A percentile compares a stretch with the other conserved stretches of the same genome.
phyloP scores from a whole-genome alignment of 495 filamentous ascomycete species.

The Aspergillus sclerotiicarbonarius region DNA sequence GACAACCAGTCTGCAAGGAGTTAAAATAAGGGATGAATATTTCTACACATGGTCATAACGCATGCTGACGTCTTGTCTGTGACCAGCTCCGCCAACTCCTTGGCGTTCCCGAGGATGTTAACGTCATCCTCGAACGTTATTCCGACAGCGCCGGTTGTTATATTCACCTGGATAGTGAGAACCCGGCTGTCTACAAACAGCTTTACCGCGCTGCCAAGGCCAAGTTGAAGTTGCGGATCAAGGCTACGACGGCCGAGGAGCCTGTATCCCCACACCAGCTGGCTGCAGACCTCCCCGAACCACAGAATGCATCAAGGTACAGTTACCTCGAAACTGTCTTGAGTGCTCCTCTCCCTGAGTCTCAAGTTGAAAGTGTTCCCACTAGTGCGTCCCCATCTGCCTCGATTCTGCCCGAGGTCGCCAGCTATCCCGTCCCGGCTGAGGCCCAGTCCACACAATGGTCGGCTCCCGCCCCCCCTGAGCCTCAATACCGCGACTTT shows the following conservation, averaged over 20 bases:
- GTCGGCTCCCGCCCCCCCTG: conserved; percentile 6
- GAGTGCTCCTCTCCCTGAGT: conserved; percentile 31
- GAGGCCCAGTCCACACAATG: conserved; percentile 9
- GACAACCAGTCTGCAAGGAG: too few species aligned
- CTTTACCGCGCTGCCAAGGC: conserved; percentile 96
- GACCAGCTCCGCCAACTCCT: conserved; percentile 74
- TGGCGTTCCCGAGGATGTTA: conserved; percentile 61
- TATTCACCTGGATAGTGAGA: conserved; percentile 73
- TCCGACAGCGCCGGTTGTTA: conserved; percentile 88
- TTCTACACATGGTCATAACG: neutral
- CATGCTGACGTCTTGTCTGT: conserved; percentile 11
- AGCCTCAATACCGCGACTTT: conserved; percentile 32
- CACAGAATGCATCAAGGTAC: conserved; percentile 26
- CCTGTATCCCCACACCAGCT: conserved; percentile 12
- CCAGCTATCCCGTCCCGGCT: conserved; percentile 7
- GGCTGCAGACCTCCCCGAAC: conserved; percentile 6
- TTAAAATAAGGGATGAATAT: too few species aligned
- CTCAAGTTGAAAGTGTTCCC: conserved; percentile 15
- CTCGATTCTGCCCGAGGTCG: conserved; percentile 10
- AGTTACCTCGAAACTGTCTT: conserved; percentile 47
- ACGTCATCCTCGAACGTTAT: conserved; percentile 85
- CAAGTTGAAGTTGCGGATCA: conserved; percentile 94
- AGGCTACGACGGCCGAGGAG: conserved; percentile 52
- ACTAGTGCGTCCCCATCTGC: conserved; percentile 9
- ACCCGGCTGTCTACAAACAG: conserved; percentile 88